Evolutionary conservation across 1,284 basidiomycete genomes (phyloP), one percentile per base, ranked within the genome.

Genomic region (Cryptococcus sp.): DNA sequence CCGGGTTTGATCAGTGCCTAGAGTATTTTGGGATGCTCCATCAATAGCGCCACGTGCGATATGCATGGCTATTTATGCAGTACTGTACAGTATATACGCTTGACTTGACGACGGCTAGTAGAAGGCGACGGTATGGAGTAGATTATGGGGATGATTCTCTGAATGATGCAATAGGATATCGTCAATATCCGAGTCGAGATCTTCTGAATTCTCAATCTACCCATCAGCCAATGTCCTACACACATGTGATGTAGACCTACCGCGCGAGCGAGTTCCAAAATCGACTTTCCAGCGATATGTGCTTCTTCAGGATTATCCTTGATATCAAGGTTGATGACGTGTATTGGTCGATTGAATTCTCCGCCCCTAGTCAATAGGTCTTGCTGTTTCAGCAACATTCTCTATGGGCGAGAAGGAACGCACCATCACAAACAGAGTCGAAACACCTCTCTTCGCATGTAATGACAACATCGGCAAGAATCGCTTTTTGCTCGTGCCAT

Each of bases 291-390:
- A 14, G 96, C 96, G 54, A 96, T 89, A 28, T 88, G 80, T 0
- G 96, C 96, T 74, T 98, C 96, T 78, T 98, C 96, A 66, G 98
- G 94, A 68, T 97, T 98, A 76, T 99, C 96, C 78, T 90, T 97
- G 77, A 98, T 98, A 72, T 99, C 96, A 55, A 98, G 83, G 74
- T 99, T 99, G 73, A 99, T 91, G 50, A 99, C 77, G 73, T 99
- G 96, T 21, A 98, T 92, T 0, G 91, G 85, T 50, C 87, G 85
- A 76, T 93, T 98, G 68, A 86, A 85, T 56, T 98, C 94, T 2
- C 93, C 90, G 23, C 91, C 92, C 56, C 91, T 82, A 39, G 80
- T 78, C 54, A 98, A 79, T 18, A 99, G 78, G 77, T 99, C 96
- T 96, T 5, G 39, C 18, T 10, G 39, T 10, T 9, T 45, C 11